Percentiles rank a stretch among this genome's conserved stretches.
phyloP scores from a whole-genome alignment of 2,329 filamentous ascomycete species.

The Fusarium algeriense region DNA sequence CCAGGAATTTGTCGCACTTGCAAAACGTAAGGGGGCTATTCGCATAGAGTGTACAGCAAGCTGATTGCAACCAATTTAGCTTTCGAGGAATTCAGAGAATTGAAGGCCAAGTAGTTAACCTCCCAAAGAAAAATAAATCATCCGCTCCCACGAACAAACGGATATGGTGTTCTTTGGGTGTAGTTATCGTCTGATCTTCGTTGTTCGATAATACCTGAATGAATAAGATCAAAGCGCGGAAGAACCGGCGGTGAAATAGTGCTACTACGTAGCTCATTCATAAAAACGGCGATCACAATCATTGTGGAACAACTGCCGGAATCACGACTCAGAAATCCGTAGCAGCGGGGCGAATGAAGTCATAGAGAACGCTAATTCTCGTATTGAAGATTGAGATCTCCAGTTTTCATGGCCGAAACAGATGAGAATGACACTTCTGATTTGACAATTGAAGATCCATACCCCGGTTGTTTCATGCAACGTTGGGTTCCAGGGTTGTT shows the following conservation, averaged over 20 bases:
- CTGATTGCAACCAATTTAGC: too few relatives aligned
- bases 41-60: too few relatives aligned
- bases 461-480: conserved; percentile 10
- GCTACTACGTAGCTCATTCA: neutral
- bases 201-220: neutral
- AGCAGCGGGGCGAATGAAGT: conserved; percentile 15
- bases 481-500: neutral
- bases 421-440: neutral
- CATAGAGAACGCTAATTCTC: conserved; percentile 14
- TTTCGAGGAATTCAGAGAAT: too few relatives aligned
- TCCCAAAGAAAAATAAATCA: too few relatives aligned
- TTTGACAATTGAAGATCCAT: neutral
- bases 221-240: neutral
- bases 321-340: neutral
- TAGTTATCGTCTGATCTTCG: too few relatives aligned
- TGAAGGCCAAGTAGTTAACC: too few relatives aligned
- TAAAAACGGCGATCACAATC: conserved; percentile 12
- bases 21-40: too few relatives aligned
- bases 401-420: neutral
- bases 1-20: too few relatives aligned
- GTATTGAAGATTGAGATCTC: conserved; percentile 17
- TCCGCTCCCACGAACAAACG: too few relatives aligned
- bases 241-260: neutral
- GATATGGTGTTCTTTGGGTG: too few relatives aligned
- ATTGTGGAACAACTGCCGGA: neutral